phyloP scores from a whole-genome alignment of 441 rosid species.

The Aleurites moluccanus region DNA sequence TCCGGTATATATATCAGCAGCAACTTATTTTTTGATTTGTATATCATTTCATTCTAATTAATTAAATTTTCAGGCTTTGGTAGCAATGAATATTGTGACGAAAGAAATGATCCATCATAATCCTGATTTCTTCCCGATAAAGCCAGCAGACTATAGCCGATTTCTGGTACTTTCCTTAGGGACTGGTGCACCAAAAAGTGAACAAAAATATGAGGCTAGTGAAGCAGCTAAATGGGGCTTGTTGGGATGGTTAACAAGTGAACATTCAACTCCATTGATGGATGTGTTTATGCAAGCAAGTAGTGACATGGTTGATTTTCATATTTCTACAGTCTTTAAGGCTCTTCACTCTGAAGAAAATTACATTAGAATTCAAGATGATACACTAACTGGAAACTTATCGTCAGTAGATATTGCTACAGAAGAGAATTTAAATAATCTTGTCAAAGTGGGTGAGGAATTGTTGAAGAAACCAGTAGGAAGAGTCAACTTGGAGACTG shows the following conservation, averaged over 20 bases:
- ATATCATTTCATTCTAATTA: not conserved
- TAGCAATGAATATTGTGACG: slow-evolving; percentile 58
- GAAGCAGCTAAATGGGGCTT: slow-evolving; percentile 60
- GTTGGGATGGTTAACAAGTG: slow-evolving; percentile 49
- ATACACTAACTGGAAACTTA: slow-evolving; percentile 36
- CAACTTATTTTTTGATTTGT: not conserved
- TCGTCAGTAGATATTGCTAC: slow-evolving; percentile 58
- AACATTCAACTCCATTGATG: slow-evolving; percentile 43
- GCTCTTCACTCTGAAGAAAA: slow-evolving; percentile 50
- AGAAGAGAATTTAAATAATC: slow-evolving; percentile 41
- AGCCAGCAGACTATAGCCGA: slow-evolving; percentile 50
- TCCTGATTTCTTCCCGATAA: slow-evolving; percentile 44
- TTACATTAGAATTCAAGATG: slow-evolving; percentile 56
- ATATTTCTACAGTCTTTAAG: slow-evolving; percentile 46
- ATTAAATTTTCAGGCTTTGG: slow-evolving; percentile 35
- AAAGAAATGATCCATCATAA: slow-evolving; percentile 42
- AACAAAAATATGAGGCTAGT: slow-evolving; percentile 43
- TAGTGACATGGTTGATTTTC: slow-evolving; percentile 60
- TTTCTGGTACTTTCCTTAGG: slow-evolving; percentile 60
- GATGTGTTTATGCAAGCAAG: slow-evolving; percentile 63
- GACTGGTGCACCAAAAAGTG: slow-evolving; percentile 41
- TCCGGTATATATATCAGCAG: slow-evolving; percentile 29
- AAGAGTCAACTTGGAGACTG: slow-evolving; percentile 48
- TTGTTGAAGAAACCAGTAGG: slow-evolving; percentile 50
- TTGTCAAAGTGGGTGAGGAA: slow-evolving; percentile 48